Evolutionary conservation across 257 asterid genomes (phyloP), one percentile per base, ranked within the genome.

Genomic region (Hygrophila difformis): DNA sequence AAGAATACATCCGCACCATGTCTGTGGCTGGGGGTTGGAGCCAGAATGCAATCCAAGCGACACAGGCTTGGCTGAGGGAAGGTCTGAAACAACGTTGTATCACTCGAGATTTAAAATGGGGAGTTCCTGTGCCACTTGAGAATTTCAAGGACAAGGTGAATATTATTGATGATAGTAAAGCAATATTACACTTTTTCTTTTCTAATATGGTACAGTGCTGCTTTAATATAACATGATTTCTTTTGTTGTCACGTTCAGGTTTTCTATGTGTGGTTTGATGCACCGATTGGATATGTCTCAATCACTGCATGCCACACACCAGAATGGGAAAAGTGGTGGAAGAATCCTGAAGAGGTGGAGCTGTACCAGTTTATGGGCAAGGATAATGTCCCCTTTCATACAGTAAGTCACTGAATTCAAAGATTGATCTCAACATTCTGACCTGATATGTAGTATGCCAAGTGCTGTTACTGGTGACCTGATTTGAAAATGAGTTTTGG

Each of bases 251-350:
- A 28, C 60, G 67, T 22, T 54, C 63, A 89, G 98, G 98, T 89
- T 20, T 89, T 89, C 76, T 85, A 89, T 66, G 98, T 89, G 24
- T 89, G 98, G 98, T 89, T 79, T 66, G 98, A 89, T 70, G 93
- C 96, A 38, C 96, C 98, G 42, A 85, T 89, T 65, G 98, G 98
- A 43, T 89, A 89, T 51, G 76, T 85, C 44, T 89, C 98, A 23
- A 89, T 89, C 71, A 85, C 94, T 53, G 51, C 92, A 36, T 82
- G 98, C 77, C 82, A 89, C 74, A 89, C 98, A 20, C 53, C 87
- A 13, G 94, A 85, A 55, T 89, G 96, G 98, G 94, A 85, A 53
- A 79, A 89, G 70, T 85, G 98, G 98, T 89, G 98, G 98, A 85
- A 89, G 80, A 77, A 89, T 70, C 96, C 98, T 54, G 87, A 89